Evolutionary conservation across 2,329 filamentous ascomycete species (phyloP).

Genomic region (Ascosphaera apis): DNA sequence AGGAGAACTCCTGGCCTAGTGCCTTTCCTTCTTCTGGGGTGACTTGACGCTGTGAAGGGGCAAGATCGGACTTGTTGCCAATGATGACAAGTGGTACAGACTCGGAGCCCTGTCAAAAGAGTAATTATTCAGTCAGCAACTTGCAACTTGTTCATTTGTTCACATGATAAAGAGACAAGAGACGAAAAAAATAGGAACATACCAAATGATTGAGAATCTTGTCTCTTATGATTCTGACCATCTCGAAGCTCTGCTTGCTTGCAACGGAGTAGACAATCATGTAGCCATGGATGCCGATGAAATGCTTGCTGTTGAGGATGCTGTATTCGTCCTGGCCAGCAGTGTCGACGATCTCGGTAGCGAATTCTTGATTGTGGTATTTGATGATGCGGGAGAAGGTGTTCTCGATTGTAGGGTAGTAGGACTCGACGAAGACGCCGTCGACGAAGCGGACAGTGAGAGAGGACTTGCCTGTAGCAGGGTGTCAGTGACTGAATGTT

Average conservation of each 20-base stretch:
- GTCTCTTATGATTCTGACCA: conserved; percentile 86
- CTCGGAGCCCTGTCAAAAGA: conserved; percentile 50
- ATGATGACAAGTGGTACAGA: conserved; percentile 85
- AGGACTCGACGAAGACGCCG: conserved; percentile 94
- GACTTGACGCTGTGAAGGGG: conserved; percentile 82
- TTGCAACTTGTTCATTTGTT: background rate
- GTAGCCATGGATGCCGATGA: conserved; percentile 97
- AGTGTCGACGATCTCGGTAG: conserved; percentile 94
- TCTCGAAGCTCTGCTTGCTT: conserved; percentile 84
- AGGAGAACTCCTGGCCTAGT: conserved; percentile 66
- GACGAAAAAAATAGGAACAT: conserved; percentile 12
- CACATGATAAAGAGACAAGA: background rate
- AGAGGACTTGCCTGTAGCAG: conserved; percentile 65
- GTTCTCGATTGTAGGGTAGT: conserved; percentile 98
- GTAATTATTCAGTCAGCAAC: conserved; percentile 3
- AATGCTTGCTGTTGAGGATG: conserved; percentile 94
- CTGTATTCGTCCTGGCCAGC: conserved; percentile 98
- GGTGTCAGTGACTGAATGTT: conserved; percentile 1
- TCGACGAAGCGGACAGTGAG: conserved; percentile 94
- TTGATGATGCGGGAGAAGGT: conserved; percentile 93
- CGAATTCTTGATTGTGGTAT: conserved; percentile 77
- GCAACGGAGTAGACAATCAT: conserved; percentile 97
- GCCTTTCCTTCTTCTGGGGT: conserved; percentile 64
- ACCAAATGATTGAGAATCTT: conserved; percentile 95
- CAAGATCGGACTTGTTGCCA: conserved; percentile 89